Base-by-base conservation (phyloP, 768 basidiomycete species). In the Crassisporium funariophilum region DNA sequence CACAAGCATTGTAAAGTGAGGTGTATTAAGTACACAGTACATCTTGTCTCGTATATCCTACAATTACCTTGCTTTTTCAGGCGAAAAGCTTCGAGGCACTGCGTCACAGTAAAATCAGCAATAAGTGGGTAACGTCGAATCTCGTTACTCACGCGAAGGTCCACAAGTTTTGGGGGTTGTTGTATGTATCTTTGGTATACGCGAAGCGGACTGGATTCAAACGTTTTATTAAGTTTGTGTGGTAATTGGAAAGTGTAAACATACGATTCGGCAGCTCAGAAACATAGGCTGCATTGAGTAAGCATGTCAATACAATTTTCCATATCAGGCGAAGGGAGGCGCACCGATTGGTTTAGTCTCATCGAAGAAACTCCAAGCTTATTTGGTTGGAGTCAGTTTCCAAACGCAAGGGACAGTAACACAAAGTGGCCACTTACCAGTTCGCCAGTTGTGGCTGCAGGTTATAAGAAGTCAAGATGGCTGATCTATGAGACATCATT, bases 81-180 rank as follows among this genome's bases (percentile, higher is more conserved):
- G n/a, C n/a, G n/a, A n/a, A n/a, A n/a, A n/a, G n/a, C n/a, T n/a
- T n/a, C n/a, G n/a, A n/a, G n/a, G n/a, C n/a, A n/a, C n/a, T n/a
- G n/a, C n/a, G n/a, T n/a, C n/a, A n/a, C n/a, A n/a, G n/a, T n/a
- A n/a, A n/a, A n/a, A n/a, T n/a, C n/a, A n/a, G n/a, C n/a, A n/a
- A n/a, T n/a, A n/a, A n/a, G n/a, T n/a, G n/a, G n/a, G n/a, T n/a
- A n/a, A n/a, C n/a, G n/a, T n/a, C n/a, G n/a, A n/a, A n/a, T n/a
- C n/a, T n/a, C n/a, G n/a, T n/a, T n/a, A 69, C 73, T 44, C 65
- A 81, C 80, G 78, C 77, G 43, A 79, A 82, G 5, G 55, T 64
- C 81, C 82, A 84, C 10, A 84, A 61, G 47, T 75, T 78, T 44
- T 82, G 77, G 0, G 82, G 82, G 56, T 83, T 75, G 62, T 81